Percentiles rank a stretch among this genome's conserved stretches.
Conservation (phyloP, 352 stramenopile species). For the Pythium monospermum region DNA sequence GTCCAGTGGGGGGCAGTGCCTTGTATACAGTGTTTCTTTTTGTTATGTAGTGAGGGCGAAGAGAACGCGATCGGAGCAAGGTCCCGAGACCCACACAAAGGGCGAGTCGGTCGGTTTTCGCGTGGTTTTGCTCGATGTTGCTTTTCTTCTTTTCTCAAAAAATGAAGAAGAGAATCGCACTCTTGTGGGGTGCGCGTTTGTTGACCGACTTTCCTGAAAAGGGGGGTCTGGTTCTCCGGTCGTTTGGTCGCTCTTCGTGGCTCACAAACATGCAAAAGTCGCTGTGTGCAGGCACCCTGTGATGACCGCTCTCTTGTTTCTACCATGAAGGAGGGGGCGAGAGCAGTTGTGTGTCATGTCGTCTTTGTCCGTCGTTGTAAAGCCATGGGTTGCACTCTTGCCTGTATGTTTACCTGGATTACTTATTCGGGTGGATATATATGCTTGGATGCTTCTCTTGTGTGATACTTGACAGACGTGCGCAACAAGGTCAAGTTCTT, state of each 20-base stretch:
- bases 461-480: conserved; percentile 64
- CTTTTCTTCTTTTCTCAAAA: too few species aligned
- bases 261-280: conserved; percentile 87
- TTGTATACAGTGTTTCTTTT: too few species aligned
- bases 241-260: conserved; percentile 12
- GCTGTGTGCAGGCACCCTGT: conserved; percentile 85
- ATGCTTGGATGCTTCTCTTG: background rate
- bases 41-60: too few species aligned
- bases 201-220: too few species aligned
- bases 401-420: background rate
- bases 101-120: too few species aligned
- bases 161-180: too few species aligned
- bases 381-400: conserved; percentile 4
- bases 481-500: conserved; percentile 98
- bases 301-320: conserved; percentile 15
- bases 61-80: too few species aligned
- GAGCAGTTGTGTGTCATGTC: conserved; percentile 66
- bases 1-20: too few species aligned
- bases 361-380: conserved; percentile 33
- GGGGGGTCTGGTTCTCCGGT: background rate
- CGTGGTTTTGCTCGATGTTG: too few species aligned
- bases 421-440: too few species aligned
- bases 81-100: too few species aligned
- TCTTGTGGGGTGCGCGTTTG: background rate
- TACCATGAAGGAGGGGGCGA: conserved; percentile 3